phyloP scores from a whole-genome alignment of 768 basidiomycete genomes.

The Crepidotus variabilis region DNA sequence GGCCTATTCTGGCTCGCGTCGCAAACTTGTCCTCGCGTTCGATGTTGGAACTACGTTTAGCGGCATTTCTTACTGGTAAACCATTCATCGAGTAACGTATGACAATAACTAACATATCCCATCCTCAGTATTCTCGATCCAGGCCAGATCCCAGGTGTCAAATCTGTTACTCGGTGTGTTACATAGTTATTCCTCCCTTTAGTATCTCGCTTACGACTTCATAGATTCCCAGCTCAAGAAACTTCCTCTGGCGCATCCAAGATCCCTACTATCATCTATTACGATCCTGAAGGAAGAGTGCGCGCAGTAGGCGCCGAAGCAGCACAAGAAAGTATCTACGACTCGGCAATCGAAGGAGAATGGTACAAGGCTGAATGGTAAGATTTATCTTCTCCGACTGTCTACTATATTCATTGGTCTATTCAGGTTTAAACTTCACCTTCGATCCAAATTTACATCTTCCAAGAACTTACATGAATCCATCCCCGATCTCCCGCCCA shows the following conservation, averaged over 20 bases:
- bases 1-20: constrained; percentile 27
- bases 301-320: constrained; percentile 3
- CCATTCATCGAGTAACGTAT: background rate
- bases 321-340: background rate
- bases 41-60: constrained; percentile 36
- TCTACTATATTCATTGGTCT: background rate
- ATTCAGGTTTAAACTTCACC: constrained; percentile 8
- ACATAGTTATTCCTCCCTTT: background rate
- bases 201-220: background rate
- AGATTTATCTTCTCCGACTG: background rate
- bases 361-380: constrained; percentile 8
- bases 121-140: constrained; percentile 26
- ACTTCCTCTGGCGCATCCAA: constrained; percentile 31
- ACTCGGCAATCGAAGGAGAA: background rate
- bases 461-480: background rate
- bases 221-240: constrained; percentile 46
- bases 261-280: constrained; percentile 3
- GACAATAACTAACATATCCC: background rate
- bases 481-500: constrained; percentile 4
- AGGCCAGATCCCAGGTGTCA: constrained; percentile 26
- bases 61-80: constrained; percentile 23
- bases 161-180: constrained; percentile 33
- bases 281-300: background rate
- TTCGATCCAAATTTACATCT: constrained; percentile 3
- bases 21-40: constrained; percentile 34